Conservation (phyloP, 2,329 filamentous ascomycete genomes). For the Exophiala sp. region DNA sequence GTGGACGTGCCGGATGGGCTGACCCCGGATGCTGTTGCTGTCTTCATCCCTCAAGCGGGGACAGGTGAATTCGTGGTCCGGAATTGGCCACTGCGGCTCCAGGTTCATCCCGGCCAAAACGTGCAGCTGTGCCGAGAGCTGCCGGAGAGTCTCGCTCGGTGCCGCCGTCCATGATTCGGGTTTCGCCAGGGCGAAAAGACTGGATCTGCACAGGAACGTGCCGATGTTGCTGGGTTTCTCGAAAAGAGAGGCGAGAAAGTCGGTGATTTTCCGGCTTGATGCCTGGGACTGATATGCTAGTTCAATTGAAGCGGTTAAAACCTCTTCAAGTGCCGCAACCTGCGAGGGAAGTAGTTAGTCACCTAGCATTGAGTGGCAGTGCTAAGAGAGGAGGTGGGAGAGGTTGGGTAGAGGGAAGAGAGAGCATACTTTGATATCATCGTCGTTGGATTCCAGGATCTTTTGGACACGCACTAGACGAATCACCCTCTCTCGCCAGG, state of each 20-base stretch:
- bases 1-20: constrained; percentile 37
- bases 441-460: constrained; percentile 40
- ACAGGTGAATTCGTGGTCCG: constrained; percentile 6
- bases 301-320: constrained; percentile 27
- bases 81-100: constrained; percentile 28
- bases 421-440: constrained; percentile 36
- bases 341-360: constrained; percentile 5
- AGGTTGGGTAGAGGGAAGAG: constrained; percentile 10
- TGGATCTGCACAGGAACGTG: constrained; percentile 59
- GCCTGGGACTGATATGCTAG: constrained; percentile 44
- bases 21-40: background rate
- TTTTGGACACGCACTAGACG: constrained; percentile 38
- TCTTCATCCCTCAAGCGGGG: constrained; percentile 1
- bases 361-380: background rate
- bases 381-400: constrained; percentile 20
- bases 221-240: constrained; percentile 45
- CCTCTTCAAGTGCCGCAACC: constrained; percentile 28
- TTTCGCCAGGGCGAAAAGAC: constrained; percentile 55
- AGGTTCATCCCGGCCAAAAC: constrained; percentile 61
- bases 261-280: constrained; percentile 42
- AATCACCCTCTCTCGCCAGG: constrained; percentile 37
- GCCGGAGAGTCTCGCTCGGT: constrained; percentile 44
- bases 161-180: constrained; percentile 38
- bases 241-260: constrained; percentile 38
- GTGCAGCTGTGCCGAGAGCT: constrained; percentile 65